phyloP scores from a whole-genome alignment of 345 rosid species.

The Iberis pinnata region DNA sequence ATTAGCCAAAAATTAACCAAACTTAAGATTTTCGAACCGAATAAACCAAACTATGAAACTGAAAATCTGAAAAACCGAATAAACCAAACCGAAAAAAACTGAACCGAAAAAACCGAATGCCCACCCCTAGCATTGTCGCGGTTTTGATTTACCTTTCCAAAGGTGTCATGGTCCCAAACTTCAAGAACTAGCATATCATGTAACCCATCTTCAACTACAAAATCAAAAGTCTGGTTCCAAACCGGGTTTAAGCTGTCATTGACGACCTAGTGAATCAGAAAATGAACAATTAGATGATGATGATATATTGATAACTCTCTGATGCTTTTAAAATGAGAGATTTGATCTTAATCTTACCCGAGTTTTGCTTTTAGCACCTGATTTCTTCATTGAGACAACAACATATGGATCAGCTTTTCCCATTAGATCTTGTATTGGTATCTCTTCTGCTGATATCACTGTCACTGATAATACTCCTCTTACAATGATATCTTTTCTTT shows the following conservation, averaged over 20 bases:
- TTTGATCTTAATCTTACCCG: slow-evolving; percentile 47
- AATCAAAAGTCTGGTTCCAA: slow-evolving; percentile 98
- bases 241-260: slow-evolving; percentile 85
- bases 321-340: slow-evolving; percentile 15
- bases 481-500: slow-evolving; percentile 71
- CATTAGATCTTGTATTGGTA: slow-evolving; percentile 73
- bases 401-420: slow-evolving; percentile 97
- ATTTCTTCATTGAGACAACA: slow-evolving; percentile 79
- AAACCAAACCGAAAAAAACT: too few species aligned
- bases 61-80: too few species aligned
- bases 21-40: too few species aligned
- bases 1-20: too few species aligned
- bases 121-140: too few species aligned
- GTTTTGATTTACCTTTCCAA: slow-evolving; percentile 74
- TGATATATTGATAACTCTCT: neutral
- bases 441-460: slow-evolving; percentile 88
- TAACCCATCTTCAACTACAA: slow-evolving; percentile 92
- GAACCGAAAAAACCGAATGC: too few species aligned
- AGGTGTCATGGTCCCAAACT: slow-evolving; percentile 95
- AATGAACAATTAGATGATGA: neutral
- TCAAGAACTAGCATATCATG: slow-evolving; percentile 94
- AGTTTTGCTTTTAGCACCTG: slow-evolving; percentile 67
- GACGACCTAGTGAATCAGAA: slow-evolving; percentile 54
- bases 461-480: slow-evolving; percentile 92
- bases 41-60: too few species aligned